phyloP scores from a whole-genome alignment of 2,329 filamentous ascomycete species.

The Claviceps fusiformis region DNA sequence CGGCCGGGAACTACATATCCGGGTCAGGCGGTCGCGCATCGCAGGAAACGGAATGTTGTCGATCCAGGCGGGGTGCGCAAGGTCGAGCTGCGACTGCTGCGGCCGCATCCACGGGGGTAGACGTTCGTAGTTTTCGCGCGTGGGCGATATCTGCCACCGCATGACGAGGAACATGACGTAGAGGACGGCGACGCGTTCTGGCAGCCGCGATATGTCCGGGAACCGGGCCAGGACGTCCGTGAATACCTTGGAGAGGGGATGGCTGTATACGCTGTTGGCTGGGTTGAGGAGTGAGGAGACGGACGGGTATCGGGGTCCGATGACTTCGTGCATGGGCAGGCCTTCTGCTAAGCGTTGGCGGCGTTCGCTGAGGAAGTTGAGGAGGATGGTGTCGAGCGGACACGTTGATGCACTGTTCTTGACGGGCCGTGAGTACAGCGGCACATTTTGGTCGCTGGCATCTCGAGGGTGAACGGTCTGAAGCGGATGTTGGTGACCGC shows the following conservation, averaged over 20 bases:
- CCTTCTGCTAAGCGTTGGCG: conserved; percentile 53
- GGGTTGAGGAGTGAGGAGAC: conserved; percentile 69
- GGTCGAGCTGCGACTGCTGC: conserved; percentile 48
- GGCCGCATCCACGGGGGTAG: conserved; percentile 64
- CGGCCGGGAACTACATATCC: conserved; percentile 31
- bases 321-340: conserved; percentile 47
- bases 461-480: background rate
- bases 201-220: conserved; percentile 61
- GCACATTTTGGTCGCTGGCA: conserved; percentile 1
- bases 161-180: conserved; percentile 81
- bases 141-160: conserved; percentile 73
- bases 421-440: conserved; percentile 24
- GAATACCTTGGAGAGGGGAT: conserved; percentile 72
- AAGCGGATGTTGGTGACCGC: background rate
- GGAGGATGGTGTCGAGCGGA: conserved; percentile 63
- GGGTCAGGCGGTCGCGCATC: conserved; percentile 56
- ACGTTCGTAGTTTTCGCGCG: conserved; percentile 63
- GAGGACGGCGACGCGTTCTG: conserved; percentile 69
- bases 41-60: conserved; percentile 69
- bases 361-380: conserved; percentile 63
- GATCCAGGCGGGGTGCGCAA: conserved; percentile 65
- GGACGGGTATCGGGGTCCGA: conserved; percentile 67
- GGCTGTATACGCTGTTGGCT: conserved; percentile 44
- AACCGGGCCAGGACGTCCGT: conserved; percentile 79
- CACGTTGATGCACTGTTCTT: conserved; percentile 57